Base-by-base conservation (phyloP, 1,284 basidiomycete genomes). In the Porogramme epimiltina region DNA sequence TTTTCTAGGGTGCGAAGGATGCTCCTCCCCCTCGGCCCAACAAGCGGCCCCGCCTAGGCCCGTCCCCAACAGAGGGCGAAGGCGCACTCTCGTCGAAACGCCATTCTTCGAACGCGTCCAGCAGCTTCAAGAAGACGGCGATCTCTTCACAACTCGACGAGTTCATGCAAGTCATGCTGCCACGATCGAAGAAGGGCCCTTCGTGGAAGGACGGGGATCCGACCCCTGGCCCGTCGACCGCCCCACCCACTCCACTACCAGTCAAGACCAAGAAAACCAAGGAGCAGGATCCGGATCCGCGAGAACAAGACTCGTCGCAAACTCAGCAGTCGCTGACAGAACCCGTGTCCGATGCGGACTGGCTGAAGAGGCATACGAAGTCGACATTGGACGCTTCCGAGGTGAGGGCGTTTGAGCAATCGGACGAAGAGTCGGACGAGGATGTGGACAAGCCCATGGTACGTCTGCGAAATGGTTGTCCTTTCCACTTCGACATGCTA, bases 291-390 rank as follows among this genome's bases (percentile, higher is more conserved):
- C 42, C 6, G 47, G 33, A 47, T 47, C 49, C 2, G 15, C 20
- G 9, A 10, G 18, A 28, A 4, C 36, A 59, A 2, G 59, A 55
- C 2, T 58, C 55, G 10, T 61, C 58, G 6, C 58, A 58, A 28
- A 43, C 25, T 9, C 63, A 54, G 10, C 61, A 47, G 2, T 36
- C 23, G 19, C 26, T 42, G 28, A 67, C 66, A 9, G 70, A 73
- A 25, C 70, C 54, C 2, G 51, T 74, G 11, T 85, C 85, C 1
- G 89, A 89, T 62, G 62, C 89, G 58, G 90, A 93, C 49, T 89
- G 87, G 91, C 84, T 87, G 82, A 81, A 70, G 69, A 79, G 72
- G 60, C 80, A 82, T 60, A 86, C 87, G 76, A 81, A 76, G 47
- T 70, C 75, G 19, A 71, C 70, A 39, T 70, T 79, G 42, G 76